phyloP scores from a whole-genome alignment of 1,139 yeast species.

The Candida sojae region DNA sequence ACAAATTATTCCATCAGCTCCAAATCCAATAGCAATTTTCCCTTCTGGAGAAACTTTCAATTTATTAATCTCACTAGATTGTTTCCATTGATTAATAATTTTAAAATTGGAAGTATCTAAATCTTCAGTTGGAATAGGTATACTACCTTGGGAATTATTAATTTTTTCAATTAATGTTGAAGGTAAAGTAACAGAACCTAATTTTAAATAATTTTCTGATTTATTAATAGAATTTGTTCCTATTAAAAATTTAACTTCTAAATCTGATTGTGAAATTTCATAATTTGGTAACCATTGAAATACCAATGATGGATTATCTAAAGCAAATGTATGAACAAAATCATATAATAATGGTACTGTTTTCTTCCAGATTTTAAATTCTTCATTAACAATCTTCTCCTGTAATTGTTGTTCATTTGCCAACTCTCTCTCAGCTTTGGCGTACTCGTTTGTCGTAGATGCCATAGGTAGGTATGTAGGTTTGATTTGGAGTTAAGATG shows the following conservation, averaged over 20 bases:
- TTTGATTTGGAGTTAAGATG: not conserved
- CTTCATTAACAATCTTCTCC: conserved; percentile 60
- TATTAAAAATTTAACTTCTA: conserved; percentile 43
- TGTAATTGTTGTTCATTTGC: conserved; percentile 47
- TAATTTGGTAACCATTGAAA: conserved; percentile 51
- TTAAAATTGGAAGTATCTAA: conserved; percentile 31
- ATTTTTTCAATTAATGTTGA: conserved; percentile 44
- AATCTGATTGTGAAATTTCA: conserved; percentile 26
- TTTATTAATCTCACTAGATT: conserved; percentile 56
- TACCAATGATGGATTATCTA: conserved; percentile 61
- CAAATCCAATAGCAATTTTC: conserved; percentile 47
- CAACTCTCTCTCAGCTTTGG: conserved; percentile 32
- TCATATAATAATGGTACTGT: conserved; percentile 89
- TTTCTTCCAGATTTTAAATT: conserved; percentile 93
- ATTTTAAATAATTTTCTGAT: conserved; percentile 44
- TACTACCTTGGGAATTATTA: conserved; percentile 17
- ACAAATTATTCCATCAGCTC: conserved; percentile 51
- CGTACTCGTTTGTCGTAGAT: conserved; percentile 17
- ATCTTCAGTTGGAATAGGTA: conserved; percentile 23
- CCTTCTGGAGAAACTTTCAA: conserved; percentile 39
- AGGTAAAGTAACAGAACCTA: conserved; percentile 52
- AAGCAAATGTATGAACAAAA: conserved; percentile 66
- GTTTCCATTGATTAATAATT: conserved; percentile 48
- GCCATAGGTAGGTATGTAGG: conserved; percentile 1
- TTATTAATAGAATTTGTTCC: conserved; percentile 51